Conservation (phyloP, 2,329 filamentous ascomycete species). For the Helicocarpus griseus region DNA sequence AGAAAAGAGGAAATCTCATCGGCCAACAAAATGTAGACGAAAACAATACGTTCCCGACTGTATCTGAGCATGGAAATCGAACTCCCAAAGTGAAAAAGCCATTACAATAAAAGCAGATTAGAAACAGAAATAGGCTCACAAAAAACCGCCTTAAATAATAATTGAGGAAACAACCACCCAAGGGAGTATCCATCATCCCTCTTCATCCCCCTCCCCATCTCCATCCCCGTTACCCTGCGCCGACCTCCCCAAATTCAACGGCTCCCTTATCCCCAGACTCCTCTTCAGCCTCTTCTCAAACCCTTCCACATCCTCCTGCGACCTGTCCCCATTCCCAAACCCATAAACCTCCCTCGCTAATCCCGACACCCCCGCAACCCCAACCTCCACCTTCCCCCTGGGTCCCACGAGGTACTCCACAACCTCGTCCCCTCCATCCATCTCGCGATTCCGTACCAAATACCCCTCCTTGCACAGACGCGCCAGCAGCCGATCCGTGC, state of each 20-base stretch:
- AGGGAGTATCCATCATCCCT: slow-evolving; percentile 1
- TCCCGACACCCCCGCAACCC: slow-evolving; percentile 61
- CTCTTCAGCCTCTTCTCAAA: slow-evolving; percentile 51
- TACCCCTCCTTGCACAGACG: slow-evolving; percentile 76
- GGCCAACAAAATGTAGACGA: too few relatives aligned
- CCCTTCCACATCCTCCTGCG: slow-evolving; percentile 46
- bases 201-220: background rate
- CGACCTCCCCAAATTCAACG: background rate
- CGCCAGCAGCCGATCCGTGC: slow-evolving; percentile 64
- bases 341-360: slow-evolving; percentile 53
- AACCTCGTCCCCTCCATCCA: slow-evolving; percentile 59
- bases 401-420: slow-evolving; percentile 78
- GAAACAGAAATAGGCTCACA: too few relatives aligned
- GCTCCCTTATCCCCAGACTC: slow-evolving; percentile 47
- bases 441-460: slow-evolving; percentile 63
- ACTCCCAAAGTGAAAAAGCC: too few relatives aligned
- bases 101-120: too few relatives aligned
- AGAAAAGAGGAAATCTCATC: too few relatives aligned
- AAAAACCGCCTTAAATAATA: too few relatives aligned
- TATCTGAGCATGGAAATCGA: too few relatives aligned
- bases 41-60: too few relatives aligned
- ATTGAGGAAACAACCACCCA: too few relatives aligned
- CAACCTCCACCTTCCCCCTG: slow-evolving; percentile 76
- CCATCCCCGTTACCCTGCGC: slow-evolving; percentile 1
- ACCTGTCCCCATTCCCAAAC: slow-evolving; percentile 17